Evolutionary conservation across 2,329 filamentous ascomycete genomes (phyloP).

Genomic region (Colletotrichum truncatum): DNA sequence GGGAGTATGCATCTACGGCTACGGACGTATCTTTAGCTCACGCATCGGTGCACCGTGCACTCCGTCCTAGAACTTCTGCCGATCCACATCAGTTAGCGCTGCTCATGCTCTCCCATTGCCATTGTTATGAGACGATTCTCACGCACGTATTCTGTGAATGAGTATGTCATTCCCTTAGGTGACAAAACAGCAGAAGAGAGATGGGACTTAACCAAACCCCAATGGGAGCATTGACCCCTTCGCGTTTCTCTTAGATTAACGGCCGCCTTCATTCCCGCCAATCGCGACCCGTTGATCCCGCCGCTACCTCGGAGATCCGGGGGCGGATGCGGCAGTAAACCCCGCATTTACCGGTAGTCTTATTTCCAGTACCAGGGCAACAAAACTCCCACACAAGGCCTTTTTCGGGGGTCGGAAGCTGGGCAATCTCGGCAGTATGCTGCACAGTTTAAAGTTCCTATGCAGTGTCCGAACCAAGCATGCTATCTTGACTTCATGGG

Average conservation of each 20-base stretch:
- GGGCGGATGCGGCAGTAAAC: slow-evolving; percentile 9
- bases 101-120: too few relatives aligned
- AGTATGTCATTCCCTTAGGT: too few relatives aligned
- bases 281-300: not conserved
- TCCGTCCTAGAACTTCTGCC: not conserved
- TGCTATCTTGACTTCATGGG: too few relatives aligned
- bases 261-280: not conserved
- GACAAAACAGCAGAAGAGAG: not conserved
- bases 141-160: too few relatives aligned
- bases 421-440: not conserved
- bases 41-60: not conserved
- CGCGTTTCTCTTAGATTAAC: not conserved
- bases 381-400: not conserved
- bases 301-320: not conserved
- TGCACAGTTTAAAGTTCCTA: too few relatives aligned
- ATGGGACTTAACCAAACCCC: not conserved
- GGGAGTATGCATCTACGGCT: too few relatives aligned
- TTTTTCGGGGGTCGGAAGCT: not conserved
- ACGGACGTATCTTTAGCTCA: not conserved
- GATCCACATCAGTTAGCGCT: too few relatives aligned
- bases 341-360: slow-evolving; percentile 13
- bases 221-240: not conserved
- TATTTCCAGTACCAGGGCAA: not conserved
- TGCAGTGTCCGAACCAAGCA: too few relatives aligned
- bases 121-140: too few relatives aligned